phyloP scores from a whole-genome alignment of 345 rosid species.

The Clausena lansium region DNA sequence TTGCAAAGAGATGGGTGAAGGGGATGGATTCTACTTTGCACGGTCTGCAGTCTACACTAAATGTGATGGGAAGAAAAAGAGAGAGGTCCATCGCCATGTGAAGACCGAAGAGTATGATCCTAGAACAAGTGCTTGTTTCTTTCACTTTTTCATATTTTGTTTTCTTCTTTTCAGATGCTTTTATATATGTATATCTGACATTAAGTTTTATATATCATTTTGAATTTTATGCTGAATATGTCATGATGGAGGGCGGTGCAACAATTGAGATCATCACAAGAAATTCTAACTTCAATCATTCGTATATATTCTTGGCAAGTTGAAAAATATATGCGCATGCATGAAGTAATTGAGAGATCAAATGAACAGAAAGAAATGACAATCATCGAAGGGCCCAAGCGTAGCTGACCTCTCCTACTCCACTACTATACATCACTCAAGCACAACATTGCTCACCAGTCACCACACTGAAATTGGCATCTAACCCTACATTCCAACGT shows the following conservation, averaged over 20 bases:
- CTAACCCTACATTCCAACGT: neutral
- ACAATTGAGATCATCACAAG: neutral
- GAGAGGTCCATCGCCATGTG: slow-evolving; percentile 18
- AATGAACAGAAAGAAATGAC: neutral
- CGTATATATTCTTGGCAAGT: neutral
- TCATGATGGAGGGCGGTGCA: no score
- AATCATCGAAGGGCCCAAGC: no score
- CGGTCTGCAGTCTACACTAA: neutral
- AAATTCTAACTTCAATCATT: neutral
- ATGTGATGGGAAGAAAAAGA: slow-evolving; percentile 11
- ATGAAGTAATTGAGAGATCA: neutral
- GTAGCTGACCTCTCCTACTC: no score
- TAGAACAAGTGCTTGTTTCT: slow-evolving; percentile 25
- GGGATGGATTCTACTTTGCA: neutral
- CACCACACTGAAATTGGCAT: no score
- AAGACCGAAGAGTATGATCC: neutral
- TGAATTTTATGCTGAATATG: no score
- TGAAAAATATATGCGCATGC: neutral
- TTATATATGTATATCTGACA: no score
- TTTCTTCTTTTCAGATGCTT: no score
- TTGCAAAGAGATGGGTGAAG: slow-evolving; percentile 1
- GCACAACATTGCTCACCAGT: no score
- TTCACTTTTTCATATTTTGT: slow-evolving; percentile 2
- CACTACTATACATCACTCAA: no score
- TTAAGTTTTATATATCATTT: no score